phyloP scores from a whole-genome alignment of 352 stramenopile species.

The Phytophthora pseudosyringae region DNA sequence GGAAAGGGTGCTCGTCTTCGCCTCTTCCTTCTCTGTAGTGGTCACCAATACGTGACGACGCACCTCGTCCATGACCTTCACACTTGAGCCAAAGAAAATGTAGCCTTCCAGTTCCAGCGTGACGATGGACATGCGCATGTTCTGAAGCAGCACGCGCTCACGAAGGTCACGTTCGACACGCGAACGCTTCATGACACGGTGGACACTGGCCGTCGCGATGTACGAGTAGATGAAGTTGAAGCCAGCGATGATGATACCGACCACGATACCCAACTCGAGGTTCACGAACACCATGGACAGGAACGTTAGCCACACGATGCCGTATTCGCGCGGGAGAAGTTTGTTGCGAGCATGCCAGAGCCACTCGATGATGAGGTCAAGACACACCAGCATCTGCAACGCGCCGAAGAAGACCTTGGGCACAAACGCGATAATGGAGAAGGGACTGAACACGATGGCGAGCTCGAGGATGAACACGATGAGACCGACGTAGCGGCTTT shows the following conservation, averaged over 20 bases:
- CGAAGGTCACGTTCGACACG: slow-evolving; percentile 82
- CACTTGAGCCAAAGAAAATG: slow-evolving; percentile 89
- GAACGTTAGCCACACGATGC: slow-evolving; percentile 95
- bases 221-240: slow-evolving; percentile 92
- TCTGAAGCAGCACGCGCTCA: slow-evolving; percentile 75
- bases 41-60: slow-evolving; percentile 82
- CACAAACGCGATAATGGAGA: slow-evolving; percentile 96
- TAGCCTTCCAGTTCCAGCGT: slow-evolving; percentile 87
- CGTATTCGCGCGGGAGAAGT: slow-evolving; percentile 92
- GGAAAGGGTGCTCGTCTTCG: slow-evolving; percentile 27
- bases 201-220: slow-evolving; percentile 70
- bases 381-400: slow-evolving; percentile 96
- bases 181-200: slow-evolving; percentile 81
- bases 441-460: slow-evolving; percentile 84
- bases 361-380: slow-evolving; percentile 98
- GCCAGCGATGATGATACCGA: slow-evolving; percentile 90
- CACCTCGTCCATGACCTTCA: slow-evolving; percentile 90
- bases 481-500: slow-evolving; percentile 73
- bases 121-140: slow-evolving; percentile 81
- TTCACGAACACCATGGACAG: slow-evolving; percentile 93
- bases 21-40: slow-evolving; percentile 41
- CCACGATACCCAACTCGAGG: slow-evolving; percentile 95
- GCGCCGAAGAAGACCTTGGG: slow-evolving; percentile 98
- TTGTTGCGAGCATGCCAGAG: slow-evolving; percentile 89
- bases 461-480: slow-evolving; percentile 84